A percentile compares a stretch with the other conserved stretches of the same genome.
Conservation (phyloP, 371 early-diverging fungal species). For the Choanephora cucurbitarum region DNA sequence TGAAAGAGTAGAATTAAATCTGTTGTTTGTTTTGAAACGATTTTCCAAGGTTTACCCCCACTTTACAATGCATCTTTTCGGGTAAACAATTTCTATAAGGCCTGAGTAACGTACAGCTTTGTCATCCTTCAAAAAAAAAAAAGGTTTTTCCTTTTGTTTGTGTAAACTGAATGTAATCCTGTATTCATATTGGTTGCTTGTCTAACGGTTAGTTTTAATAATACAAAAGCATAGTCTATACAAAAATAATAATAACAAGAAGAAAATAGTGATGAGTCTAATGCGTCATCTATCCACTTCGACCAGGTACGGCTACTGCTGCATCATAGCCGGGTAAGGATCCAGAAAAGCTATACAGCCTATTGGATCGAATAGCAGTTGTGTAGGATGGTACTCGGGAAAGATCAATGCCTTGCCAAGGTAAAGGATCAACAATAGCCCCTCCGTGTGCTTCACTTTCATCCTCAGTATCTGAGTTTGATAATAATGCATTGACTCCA, state of each 20-base stretch:
- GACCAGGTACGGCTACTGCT: conserved; percentile 25
- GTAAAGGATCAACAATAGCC: conserved; percentile 44
- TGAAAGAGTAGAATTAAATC: no score
- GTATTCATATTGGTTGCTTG: no score
- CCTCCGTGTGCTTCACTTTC: conserved; percentile 69
- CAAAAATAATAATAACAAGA: not conserved
- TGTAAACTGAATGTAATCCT: no score
- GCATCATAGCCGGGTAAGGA: conserved; percentile 49
- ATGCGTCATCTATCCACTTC: conserved; percentile 9
- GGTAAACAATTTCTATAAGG: no score
- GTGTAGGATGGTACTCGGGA: conserved; percentile 47
- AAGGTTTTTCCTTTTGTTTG: no score
- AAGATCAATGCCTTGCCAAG: conserved; percentile 61
- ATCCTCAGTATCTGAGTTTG: conserved; percentile 65
- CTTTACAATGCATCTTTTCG: no score
- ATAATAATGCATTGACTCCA: conserved; percentile 70
- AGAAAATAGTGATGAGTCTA: conserved; percentile 8
- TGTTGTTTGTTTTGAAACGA: no score
- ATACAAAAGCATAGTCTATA: no score
- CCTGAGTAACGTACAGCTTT: no score
- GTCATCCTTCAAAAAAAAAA: no score
- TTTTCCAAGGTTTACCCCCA: no score
- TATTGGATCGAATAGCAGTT: conserved; percentile 44
- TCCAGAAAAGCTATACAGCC: conserved; percentile 42
- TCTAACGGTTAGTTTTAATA: no score